A percentile compares a stretch with the other conserved stretches of the same genome.
phyloP scores from a whole-genome alignment of 73 alveolate species.

The Urostyla sp. region DNA sequence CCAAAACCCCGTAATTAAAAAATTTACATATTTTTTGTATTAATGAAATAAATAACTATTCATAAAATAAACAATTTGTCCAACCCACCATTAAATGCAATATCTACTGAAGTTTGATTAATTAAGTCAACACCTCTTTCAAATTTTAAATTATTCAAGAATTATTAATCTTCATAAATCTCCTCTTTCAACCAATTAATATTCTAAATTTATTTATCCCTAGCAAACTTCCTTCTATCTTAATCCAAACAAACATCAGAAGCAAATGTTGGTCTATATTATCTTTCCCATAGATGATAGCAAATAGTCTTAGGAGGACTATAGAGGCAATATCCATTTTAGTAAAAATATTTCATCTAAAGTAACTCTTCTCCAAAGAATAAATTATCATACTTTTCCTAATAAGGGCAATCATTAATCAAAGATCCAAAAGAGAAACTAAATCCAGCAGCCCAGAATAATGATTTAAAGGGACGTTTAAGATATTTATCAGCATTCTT shows the following conservation, averaged over 20 bases:
- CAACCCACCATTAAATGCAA: conserved; percentile 36
- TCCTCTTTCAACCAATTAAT: neutral
- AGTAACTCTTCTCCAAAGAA: conserved; percentile 77
- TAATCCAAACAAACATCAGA: conserved; percentile 5
- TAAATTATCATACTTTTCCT: conserved; percentile 38
- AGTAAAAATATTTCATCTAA: conserved; percentile 61
- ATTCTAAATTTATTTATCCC: neutral
- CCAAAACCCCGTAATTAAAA: too few relatives aligned
- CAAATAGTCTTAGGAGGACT: conserved; percentile 71
- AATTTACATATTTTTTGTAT: too few relatives aligned
- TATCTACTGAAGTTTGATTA: neutral
- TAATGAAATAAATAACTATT: too few relatives aligned
- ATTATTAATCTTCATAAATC: neutral
- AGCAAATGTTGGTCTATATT: conserved; percentile 57
- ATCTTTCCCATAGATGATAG: conserved; percentile 81
- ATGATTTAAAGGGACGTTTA: conserved; percentile 55
- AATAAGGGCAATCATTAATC: conserved; percentile 65
- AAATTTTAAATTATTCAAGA: neutral
- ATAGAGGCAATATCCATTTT: conserved; percentile 64
- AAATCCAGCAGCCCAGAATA: conserved; percentile 85
- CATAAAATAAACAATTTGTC: conserved; percentile 25
- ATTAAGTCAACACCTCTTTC: conserved; percentile 33
- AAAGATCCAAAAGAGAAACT: conserved; percentile 64
- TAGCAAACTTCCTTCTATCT: neutral
- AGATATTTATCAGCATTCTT: conserved; percentile 4